Conservation (phyloP, 805 yeast species). For the Scheffersomyces ergatensis region DNA sequence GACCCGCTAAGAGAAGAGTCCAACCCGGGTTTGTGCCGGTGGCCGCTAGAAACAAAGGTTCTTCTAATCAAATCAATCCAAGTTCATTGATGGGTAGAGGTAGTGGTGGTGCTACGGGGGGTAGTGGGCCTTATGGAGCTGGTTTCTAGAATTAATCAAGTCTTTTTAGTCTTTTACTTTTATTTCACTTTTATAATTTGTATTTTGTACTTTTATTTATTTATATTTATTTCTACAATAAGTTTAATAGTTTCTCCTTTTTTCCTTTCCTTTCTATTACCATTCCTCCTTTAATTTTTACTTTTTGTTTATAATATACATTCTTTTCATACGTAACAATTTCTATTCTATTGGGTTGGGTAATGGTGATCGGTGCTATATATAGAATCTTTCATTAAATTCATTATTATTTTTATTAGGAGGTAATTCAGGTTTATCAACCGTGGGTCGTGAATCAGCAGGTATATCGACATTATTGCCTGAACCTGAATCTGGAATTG, state of each 20-base stretch:
- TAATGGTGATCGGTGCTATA: too few species aligned
- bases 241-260: too few species aligned
- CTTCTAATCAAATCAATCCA: not conserved
- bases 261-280: too few species aligned
- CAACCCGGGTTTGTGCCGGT: conserved; percentile 21
- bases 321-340: too few species aligned
- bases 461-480: too few species aligned
- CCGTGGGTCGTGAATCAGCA: not conserved
- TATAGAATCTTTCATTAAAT: not conserved
- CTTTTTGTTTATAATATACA: not conserved
- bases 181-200: not conserved
- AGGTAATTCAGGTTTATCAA: conserved; percentile 1
- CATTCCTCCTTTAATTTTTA: not conserved
- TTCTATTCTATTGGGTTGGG: not conserved
- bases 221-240: not conserved
- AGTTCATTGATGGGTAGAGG: conserved; percentile 6
- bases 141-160: not conserved
- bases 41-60: conserved; percentile 11
- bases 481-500: not conserved
- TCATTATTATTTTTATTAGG: not conserved
- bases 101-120: conserved; percentile 4
- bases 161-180: not conserved
- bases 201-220: not conserved
- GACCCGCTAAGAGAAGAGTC: conserved; percentile 18
- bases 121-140: conserved; percentile 21